phyloP scores from a whole-genome alignment of 139 green algal genomes.

The Volvox africanus region DNA sequence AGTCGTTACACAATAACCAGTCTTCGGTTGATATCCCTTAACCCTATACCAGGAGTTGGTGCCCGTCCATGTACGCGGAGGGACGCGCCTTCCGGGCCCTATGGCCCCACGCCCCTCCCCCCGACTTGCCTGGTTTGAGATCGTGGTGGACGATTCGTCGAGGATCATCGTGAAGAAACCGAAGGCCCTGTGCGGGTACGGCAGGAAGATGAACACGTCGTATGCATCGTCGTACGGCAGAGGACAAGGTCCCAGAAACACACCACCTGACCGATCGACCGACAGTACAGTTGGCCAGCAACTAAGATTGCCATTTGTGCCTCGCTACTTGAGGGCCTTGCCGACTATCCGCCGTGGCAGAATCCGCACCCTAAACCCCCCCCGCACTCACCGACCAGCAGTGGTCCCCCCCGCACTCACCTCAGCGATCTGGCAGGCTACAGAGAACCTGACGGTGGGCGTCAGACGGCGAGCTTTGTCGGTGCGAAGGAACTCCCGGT shows the following conservation, averaged over 20 bases:
- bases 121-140: constrained; percentile 30
- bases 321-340: background rate
- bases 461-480: background rate
- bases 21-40: background rate
- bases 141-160: constrained; percentile 32
- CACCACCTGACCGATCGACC: too few species aligned
- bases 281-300: too few species aligned
- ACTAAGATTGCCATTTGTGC: too few species aligned
- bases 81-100: background rate
- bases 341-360: background rate
- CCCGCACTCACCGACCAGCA: background rate
- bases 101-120: background rate
- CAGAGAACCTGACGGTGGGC: background rate
- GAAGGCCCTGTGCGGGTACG: constrained; percentile 8
- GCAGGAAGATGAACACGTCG: background rate
- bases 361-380: background rate
- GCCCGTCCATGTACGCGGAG: background rate
- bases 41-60: too few species aligned
- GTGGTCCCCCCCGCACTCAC: background rate
- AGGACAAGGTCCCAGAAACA: background rate
- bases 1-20: background rate
- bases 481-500: background rate
- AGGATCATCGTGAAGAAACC: constrained; percentile 19
- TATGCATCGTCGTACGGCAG: too few species aligned
- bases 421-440: background rate